These are phyloP conservation scores for Geotrichum fermentans DNA, from an alignment of 1,139 yeast species.

Conservation along the genomic window DNA sequence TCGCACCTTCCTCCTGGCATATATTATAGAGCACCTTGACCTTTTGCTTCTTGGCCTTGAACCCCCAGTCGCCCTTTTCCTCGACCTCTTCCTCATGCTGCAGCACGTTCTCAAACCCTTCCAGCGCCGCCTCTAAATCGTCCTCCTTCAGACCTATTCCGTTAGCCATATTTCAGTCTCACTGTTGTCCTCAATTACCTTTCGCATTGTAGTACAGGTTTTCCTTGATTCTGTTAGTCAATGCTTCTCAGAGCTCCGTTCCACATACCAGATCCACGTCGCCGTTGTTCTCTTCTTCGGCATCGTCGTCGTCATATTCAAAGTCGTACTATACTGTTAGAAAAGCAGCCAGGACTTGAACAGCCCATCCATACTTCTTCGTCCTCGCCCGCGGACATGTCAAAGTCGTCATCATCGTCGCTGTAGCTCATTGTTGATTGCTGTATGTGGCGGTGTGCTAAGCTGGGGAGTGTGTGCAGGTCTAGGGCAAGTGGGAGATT, in stretches of 20 bases:
- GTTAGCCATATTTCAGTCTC: neutral
- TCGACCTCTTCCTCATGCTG: constrained; percentile 29
- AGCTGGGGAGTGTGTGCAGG: neutral
- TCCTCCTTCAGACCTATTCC: constrained; percentile 52
- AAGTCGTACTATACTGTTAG: constrained; percentile 46
- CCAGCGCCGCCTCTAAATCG: constrained; percentile 46
- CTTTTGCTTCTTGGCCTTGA: constrained; percentile 62
- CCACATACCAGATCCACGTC: constrained; percentile 30
- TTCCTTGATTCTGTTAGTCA: constrained; percentile 35
- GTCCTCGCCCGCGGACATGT: constrained; percentile 48
- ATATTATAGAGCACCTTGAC: constrained; percentile 50
- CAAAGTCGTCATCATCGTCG: constrained; percentile 49
- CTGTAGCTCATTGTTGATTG: constrained; percentile 19
- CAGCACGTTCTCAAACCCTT: constrained; percentile 41
- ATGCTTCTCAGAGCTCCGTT: neutral
- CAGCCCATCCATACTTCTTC: constrained; percentile 41
- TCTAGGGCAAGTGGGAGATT: no score
- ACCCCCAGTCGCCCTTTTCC: constrained; percentile 35
- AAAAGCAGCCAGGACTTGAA: constrained; percentile 25
- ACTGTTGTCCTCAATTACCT: constrained; percentile 20
- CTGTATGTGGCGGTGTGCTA: neutral
- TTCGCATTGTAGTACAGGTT: constrained; percentile 60
- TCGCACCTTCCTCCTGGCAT: constrained; percentile 19
- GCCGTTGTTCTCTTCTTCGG: constrained; percentile 34
- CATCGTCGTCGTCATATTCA: constrained; percentile 58